phyloP scores from a whole-genome alignment of 1,139 yeast genomes.

The Geotrichum phurueaensis region DNA sequence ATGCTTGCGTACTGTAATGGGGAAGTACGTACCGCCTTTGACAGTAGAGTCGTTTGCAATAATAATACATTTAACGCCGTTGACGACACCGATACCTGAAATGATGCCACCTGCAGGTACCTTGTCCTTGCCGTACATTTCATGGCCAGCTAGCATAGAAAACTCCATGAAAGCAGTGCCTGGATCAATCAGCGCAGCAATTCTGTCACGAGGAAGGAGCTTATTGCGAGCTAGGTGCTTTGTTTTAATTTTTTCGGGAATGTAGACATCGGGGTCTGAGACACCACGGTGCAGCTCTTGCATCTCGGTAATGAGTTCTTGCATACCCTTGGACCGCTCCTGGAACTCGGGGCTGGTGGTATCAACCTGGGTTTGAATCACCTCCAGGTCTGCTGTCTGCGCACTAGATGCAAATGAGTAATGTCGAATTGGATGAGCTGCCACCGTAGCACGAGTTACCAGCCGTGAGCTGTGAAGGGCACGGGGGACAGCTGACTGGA shows the following conservation, averaged over 20 bases:
- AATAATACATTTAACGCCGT: slow-evolving; percentile 33
- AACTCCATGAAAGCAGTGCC: slow-evolving; percentile 35
- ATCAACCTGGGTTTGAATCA: slow-evolving; percentile 29
- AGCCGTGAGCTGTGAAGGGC: neutral
- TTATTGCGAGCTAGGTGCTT: slow-evolving; percentile 35
- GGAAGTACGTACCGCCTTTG: slow-evolving; percentile 37
- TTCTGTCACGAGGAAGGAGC: slow-evolving; percentile 34
- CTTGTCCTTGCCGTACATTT: slow-evolving; percentile 32
- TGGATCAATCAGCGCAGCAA: slow-evolving; percentile 32
- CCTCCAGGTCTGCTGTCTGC: slow-evolving; percentile 20
- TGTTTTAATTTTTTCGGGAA: slow-evolving; percentile 35
- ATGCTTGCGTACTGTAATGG: slow-evolving; percentile 36
- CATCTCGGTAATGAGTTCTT: slow-evolving; percentile 21
- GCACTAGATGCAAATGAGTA: slow-evolving; percentile 20
- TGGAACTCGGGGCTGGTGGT: slow-evolving; percentile 27
- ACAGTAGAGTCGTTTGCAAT: slow-evolving; percentile 36
- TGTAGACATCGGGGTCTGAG: slow-evolving; percentile 23
- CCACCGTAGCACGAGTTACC: neutral
- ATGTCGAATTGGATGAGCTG: slow-evolving; percentile 5
- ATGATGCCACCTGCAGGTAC: slow-evolving; percentile 36
- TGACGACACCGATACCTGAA: slow-evolving; percentile 35
- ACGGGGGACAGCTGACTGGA: neutral
- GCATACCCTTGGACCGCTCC: slow-evolving; percentile 26
- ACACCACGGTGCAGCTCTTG: slow-evolving; percentile 25
- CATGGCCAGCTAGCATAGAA: slow-evolving; percentile 32